Evolutionary conservation across 352 stramenopile genomes (phyloP), one percentile per base, ranked within the genome.

Genomic region (Thalassiosira delicatula): DNA sequence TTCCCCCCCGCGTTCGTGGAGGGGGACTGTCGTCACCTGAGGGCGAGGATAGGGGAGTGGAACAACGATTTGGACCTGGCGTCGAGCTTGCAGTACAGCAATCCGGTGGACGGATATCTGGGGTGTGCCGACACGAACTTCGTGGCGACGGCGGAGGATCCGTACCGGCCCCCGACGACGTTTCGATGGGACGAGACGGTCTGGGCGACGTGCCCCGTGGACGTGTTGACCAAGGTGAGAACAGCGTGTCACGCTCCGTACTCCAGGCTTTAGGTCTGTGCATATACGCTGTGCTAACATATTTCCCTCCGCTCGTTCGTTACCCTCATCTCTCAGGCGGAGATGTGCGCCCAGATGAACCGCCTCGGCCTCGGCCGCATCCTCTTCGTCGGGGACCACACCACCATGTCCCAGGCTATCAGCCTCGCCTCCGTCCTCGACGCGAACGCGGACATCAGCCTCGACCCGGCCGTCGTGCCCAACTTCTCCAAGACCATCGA

Each of bases 321-420:
- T 65, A 12, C 12, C 5, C 30, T 29, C 14, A 7, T 29, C 12
- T 53, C 53, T 14, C 54, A 70, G 53, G 23, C 37, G 3, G 62
- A 74, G 29, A 23, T 86, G 14, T 86, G 79, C 37, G 74, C 61
- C 33, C 46, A 72, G 21, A 83, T 86, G 79, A 54, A 76, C 42
- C 70, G 67, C 23, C 46, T 87, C 17, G 74, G 70, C 62, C 63
- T 87, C 23, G 67, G 30, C 33, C 68, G 75, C 51, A 79, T 87
- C 25, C 61, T 87, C 40, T 83, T 87, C 49, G 66, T 84, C 3
- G 80, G 80, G 7, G 80, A 87, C 74, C 76, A 81, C 69, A 77
- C 76, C 46, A 77, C 80, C 44, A 84, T 84, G 70, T 70, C 74
- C 57, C 70, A 77, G 60, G 74, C 80, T 21, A 67, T 84, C 25